Conservation (phyloP, 345 rosid genomes). For the Populus ilicifolia region DNA sequence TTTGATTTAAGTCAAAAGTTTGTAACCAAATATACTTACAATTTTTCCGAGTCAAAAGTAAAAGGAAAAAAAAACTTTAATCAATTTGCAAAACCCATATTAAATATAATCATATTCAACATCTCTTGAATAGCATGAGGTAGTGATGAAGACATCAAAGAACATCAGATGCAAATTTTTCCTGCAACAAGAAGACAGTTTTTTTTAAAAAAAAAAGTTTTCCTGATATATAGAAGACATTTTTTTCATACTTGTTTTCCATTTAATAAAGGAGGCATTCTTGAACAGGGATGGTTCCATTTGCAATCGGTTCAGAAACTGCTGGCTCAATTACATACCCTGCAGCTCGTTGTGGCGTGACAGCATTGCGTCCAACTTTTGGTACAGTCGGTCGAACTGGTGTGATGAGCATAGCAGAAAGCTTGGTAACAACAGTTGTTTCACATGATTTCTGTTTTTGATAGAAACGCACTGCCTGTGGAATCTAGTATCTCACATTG, state of each 20-base stretch:
- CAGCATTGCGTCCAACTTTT: conserved; percentile 83
- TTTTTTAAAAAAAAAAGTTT: background rate
- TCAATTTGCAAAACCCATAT: too few relatives aligned
- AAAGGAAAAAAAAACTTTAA: too few relatives aligned
- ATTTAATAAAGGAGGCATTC: background rate
- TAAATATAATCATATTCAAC: background rate
- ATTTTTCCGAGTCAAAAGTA: too few relatives aligned
- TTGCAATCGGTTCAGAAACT: conserved; percentile 94
- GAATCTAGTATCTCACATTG: conserved; percentile 1
- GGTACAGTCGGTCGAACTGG: conserved; percentile 78
- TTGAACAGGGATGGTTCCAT: conserved; percentile 68
- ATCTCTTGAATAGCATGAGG: background rate
- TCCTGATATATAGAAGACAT: background rate
- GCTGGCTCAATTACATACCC: conserved; percentile 85
- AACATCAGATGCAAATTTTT: background rate
- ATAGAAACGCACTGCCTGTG: background rate
- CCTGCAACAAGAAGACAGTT: too few relatives aligned
- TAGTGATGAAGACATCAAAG: background rate
- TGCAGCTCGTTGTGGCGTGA: conserved; percentile 75
- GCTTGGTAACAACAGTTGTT: conserved; percentile 44
- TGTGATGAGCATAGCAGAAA: conserved; percentile 89
- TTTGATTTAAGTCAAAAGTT: too few relatives aligned
- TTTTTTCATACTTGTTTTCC: background rate
- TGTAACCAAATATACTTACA: too few relatives aligned
- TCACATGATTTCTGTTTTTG: background rate